phyloP scores from a whole-genome alignment of 441 rosid species.

The Erodium moschatum region DNA sequence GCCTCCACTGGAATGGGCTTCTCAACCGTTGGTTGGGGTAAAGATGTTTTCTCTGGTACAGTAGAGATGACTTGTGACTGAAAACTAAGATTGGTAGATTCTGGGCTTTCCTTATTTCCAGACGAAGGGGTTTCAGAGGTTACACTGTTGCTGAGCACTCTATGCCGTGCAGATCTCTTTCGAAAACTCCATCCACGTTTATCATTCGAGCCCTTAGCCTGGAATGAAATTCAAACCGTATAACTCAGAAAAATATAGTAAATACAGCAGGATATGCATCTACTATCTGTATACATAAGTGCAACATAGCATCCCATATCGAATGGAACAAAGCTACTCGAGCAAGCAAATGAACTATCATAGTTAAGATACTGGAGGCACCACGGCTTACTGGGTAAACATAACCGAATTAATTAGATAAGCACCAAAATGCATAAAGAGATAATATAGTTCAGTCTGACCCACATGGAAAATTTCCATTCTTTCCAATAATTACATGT shows the following conservation, averaged over 20 bases:
- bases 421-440: not conserved
- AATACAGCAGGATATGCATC: not conserved
- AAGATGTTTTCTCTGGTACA: constrained; percentile 35
- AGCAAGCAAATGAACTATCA: not conserved
- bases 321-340: not conserved
- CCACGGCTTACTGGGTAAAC: not conserved
- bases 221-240: constrained; percentile 21
- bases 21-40: constrained; percentile 34
- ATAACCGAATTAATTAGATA: not conserved
- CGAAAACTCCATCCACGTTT: constrained; percentile 81
- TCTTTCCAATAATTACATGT: not conserved
- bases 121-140: constrained; percentile 41
- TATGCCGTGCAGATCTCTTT: constrained; percentile 62
- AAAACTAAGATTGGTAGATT: constrained; percentile 40
- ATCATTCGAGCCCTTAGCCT: constrained; percentile 51
- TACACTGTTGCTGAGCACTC: constrained; percentile 54
- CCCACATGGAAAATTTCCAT: not conserved
- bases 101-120: constrained; percentile 45
- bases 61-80: constrained; percentile 29
- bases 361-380: not conserved
- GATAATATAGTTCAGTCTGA: not conserved
- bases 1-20: constrained; percentile 23
- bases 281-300: not conserved
- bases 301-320: not conserved
- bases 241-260: not conserved